Percentiles rank a stretch among this genome's conserved stretches.
Evolutionary conservation across 345 rosid species (phyloP).

Genomic region (Gossypium turneri): DNA sequence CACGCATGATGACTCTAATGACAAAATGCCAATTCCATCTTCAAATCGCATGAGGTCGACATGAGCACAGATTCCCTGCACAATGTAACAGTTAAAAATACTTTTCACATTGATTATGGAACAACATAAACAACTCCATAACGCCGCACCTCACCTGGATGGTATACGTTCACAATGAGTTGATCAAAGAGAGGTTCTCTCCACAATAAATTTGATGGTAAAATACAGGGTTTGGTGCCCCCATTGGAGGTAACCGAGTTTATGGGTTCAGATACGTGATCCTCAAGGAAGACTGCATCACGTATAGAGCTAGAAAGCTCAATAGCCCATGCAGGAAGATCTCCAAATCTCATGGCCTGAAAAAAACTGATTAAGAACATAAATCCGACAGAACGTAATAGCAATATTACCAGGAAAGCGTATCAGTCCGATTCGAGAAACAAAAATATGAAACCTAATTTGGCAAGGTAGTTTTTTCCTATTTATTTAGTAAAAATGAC

Average conservation of each 20-base stretch:
- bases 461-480: too few species aligned
- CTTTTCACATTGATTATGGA: not conserved
- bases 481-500: too few species aligned
- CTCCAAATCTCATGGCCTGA: conserved; percentile 93
- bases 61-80: conserved; percentile 91
- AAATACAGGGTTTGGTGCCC: conserved; percentile 15
- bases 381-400: not conserved
- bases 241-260: conserved; percentile 9
- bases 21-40: conserved; percentile 82
- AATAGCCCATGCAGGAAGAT: conserved; percentile 77
- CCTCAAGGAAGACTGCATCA: conserved; percentile 36
- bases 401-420: not conserved
- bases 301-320: conserved; percentile 50
- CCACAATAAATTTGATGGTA: conserved; percentile 58
- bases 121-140: conserved; percentile 8
- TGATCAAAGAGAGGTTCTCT: conserved; percentile 86
- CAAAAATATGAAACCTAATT: too few species aligned
- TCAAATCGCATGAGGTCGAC: conserved; percentile 87
- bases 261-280: conserved; percentile 23
- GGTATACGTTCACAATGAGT: conserved; percentile 70
- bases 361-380: not conserved
- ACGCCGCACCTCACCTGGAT: conserved; percentile 74
- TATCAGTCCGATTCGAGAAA: too few species aligned
- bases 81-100: not conserved
- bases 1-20: conserved; percentile 78